These are phyloP conservation scores for Phytophthora crassamura DNA, from an alignment of 352 stramenopile genomes.

Conservation along the genomic window DNA sequence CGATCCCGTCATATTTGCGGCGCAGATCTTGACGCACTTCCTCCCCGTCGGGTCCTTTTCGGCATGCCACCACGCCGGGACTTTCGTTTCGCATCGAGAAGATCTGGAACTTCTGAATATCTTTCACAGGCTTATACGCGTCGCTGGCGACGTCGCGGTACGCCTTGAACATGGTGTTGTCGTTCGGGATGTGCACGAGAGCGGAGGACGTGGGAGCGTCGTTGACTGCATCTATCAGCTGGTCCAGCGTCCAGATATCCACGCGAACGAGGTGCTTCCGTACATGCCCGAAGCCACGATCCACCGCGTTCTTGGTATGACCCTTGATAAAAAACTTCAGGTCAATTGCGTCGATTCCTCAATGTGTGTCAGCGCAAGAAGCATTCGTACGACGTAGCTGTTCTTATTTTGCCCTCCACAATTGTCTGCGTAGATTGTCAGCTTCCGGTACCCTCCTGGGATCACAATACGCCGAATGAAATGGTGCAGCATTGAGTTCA, in stretches of 20 bases:
- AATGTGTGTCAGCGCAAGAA: no score
- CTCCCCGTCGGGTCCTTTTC: neutral
- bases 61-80: neutral
- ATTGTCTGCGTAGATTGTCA: conserved; percentile 24
- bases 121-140: neutral
- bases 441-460: neutral
- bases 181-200: neutral
- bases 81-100: neutral
- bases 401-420: conserved; percentile 26
- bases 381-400: neutral
- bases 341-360: no score
- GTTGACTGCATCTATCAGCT: no score
- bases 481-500: conserved; percentile 23
- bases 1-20: neutral
- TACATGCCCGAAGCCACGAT: no score
- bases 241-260: no score
- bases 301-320: no score
- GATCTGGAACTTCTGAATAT: conserved; percentile 7
- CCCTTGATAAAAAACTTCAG: no score
- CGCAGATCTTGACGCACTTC: conserved; percentile 4
- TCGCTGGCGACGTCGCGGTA: neutral
- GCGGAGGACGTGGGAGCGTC: neutral
- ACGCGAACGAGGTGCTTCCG: no score
- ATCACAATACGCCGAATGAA: conserved; percentile 1
- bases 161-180: conserved; percentile 3